These are phyloP conservation scores for Pseudomassariella vexata DNA, from an alignment of 2,329 filamentous ascomycete genomes.

Conservation along the genomic window DNA sequence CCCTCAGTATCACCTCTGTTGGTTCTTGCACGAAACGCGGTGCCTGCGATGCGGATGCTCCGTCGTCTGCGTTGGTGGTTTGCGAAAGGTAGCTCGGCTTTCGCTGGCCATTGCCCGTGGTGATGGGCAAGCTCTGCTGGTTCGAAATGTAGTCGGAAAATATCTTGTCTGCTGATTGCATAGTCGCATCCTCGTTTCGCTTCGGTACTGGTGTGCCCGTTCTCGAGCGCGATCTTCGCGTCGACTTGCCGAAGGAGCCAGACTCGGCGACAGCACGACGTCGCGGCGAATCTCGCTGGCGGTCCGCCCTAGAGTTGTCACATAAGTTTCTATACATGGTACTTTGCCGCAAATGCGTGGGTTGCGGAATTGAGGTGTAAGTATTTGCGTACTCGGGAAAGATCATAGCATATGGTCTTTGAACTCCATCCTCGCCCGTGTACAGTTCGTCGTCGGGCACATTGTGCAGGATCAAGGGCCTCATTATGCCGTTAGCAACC, in stretches of 20 bases:
- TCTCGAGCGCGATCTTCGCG: conserved; percentile 55
- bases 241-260: conserved; percentile 63
- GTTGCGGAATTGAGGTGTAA: neutral
- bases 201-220: conserved; percentile 50
- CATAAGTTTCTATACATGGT: neutral
- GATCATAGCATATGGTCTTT: conserved; percentile 61
- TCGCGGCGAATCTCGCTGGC: conserved; percentile 39
- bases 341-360: no score
- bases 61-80: conserved; percentile 26
- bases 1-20: conserved; percentile 78
- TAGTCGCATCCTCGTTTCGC: conserved; percentile 57
- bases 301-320: conserved; percentile 40
- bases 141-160: conserved; percentile 54
- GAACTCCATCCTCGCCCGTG: conserved; percentile 58
- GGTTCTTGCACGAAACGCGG: conserved; percentile 32
- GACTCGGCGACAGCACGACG: conserved; percentile 53
- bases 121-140: conserved; percentile 30
- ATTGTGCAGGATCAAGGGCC: conserved; percentile 62
- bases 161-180: conserved; percentile 55
- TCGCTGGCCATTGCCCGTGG: conserved; percentile 22
- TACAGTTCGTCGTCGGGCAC: conserved; percentile 65
- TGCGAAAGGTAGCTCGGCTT: conserved; percentile 18
- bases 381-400: conserved; percentile 50
- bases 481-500: conserved; percentile 35
- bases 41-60: conserved; percentile 17